Base-by-base conservation (phyloP, 306 rosid genomes). In the Glycine latifolia region DNA sequence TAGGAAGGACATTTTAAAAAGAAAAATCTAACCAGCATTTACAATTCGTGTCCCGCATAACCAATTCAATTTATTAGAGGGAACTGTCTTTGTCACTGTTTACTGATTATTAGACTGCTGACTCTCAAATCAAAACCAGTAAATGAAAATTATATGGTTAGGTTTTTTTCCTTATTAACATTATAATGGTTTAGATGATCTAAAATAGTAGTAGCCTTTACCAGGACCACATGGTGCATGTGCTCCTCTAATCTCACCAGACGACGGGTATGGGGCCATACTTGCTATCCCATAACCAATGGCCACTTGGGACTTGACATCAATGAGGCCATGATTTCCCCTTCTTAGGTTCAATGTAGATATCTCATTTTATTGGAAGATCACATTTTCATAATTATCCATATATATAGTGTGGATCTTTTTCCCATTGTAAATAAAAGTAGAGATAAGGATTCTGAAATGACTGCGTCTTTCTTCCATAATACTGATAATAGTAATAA, bases 221-320 rank as follows among this genome's bases (percentile, higher is more conserved):
- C 5, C 47, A 77, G 87, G 80, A 84, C 77, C 82, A 84, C 87
- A 81, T 77, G 82, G 76, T 53, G 60, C 89, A 83, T 87, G 86
- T 87, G 87, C 76, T 13, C 50, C 17, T 80, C 31, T 53, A 60
- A 61, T 70, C 82, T 85, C 87, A 84, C 78, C 47, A 50, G 17
- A 69, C 67, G 17, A 69, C 67, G 65, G n/a, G 81, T 68, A 52
- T 83, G 77, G 77, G 83, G 70, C 81, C 87, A 84, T 15, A 16
- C 53, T 60, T 7, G 68, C 80, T 66, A 41, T 58, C 60, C 37
- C 59, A 53, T 11, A 75, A 69, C 26, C 82, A 75, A 67, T 79
- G 68, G 59, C 71, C 81, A 79, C 63, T 73, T 56, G 74, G 62
- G 8, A 76, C 80, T 61, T 63, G 66, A 12, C 75, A 81, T 74